phyloP scores from a whole-genome alignment of 805 yeast genomes.

The Kazachstania martiniae region DNA sequence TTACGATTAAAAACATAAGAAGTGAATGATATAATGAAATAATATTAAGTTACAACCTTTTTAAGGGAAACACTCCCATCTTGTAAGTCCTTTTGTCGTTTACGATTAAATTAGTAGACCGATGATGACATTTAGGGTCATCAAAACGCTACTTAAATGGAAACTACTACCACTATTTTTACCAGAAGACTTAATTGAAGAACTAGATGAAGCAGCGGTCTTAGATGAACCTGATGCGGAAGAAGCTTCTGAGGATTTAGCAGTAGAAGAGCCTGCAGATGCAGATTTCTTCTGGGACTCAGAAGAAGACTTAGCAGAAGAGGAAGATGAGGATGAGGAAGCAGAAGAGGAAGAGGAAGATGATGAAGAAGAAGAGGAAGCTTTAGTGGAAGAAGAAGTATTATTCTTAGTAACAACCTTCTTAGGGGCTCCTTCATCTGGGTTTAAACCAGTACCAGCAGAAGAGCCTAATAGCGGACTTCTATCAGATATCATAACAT shows the following conservation, averaged over 20 bases:
- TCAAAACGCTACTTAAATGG: background rate
- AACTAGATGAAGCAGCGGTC: background rate
- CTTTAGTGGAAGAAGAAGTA: slow-evolving; percentile 2
- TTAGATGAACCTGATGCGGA: background rate
- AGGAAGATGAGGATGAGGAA: background rate
- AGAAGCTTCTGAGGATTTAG: background rate
- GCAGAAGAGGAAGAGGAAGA: slow-evolving; percentile 4
- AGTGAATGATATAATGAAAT: background rate
- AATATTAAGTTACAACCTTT: background rate
- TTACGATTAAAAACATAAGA: background rate
- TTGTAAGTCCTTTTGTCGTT: no score
- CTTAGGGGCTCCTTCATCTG: slow-evolving; percentile 30
- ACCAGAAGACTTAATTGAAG: background rate
- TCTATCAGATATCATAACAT: slow-evolving; percentile 52
- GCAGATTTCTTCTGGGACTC: background rate
- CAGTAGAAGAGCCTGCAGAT: background rate
- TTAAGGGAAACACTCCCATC: no score
- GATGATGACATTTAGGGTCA: background rate
- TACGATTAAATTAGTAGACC: background rate
- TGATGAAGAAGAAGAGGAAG: slow-evolving; percentile 4
- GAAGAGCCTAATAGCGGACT: slow-evolving; percentile 46
- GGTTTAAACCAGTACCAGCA: slow-evolving; percentile 61
- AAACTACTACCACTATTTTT: background rate
- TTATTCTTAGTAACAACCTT: no score
- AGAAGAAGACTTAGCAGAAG: background rate